Percentiles rank a stretch among this genome's conserved stretches.
phyloP scores from a whole-genome alignment of 371 early-diverging fungal species.

The Rhizopus stolonifer region DNA sequence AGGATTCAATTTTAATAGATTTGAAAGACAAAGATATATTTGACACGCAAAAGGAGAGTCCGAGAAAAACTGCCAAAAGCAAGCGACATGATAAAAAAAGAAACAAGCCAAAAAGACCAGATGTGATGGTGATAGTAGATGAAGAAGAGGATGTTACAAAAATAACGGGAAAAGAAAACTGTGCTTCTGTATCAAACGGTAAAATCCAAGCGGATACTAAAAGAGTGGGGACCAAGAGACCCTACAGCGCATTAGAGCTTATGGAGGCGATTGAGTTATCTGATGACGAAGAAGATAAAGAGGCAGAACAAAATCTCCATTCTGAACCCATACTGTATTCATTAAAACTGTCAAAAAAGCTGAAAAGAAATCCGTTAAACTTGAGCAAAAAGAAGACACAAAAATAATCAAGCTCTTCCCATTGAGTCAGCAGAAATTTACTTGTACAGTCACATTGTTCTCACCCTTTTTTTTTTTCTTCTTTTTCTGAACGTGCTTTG shows the following conservation, averaged over 20 bases:
- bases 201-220: background rate
- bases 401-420: background rate
- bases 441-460: conserved; percentile 21
- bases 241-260: background rate
- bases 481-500: background rate
- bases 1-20: too few relatives aligned
- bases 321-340: conserved; percentile 2
- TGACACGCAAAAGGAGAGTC: too few relatives aligned
- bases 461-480: conserved; percentile 6
- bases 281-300: conserved; percentile 9
- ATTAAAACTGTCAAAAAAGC: conserved; percentile 15
- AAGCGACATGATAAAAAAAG: background rate
- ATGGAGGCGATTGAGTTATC: conserved; percentile 8
- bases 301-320: background rate
- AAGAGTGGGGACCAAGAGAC: background rate
- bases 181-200: background rate
- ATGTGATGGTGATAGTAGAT: background rate
- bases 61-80: too few relatives aligned
- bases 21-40: too few relatives aligned
- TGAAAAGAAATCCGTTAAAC: conserved; percentile 10
- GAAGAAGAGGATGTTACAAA: background rate
- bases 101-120: background rate
- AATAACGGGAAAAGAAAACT: background rate
- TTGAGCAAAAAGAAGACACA: conserved; percentile 6
- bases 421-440: conserved; percentile 20